phyloP scores from a whole-genome alignment of 73 alveolate species.

The Paraurostyla sp. region DNA sequence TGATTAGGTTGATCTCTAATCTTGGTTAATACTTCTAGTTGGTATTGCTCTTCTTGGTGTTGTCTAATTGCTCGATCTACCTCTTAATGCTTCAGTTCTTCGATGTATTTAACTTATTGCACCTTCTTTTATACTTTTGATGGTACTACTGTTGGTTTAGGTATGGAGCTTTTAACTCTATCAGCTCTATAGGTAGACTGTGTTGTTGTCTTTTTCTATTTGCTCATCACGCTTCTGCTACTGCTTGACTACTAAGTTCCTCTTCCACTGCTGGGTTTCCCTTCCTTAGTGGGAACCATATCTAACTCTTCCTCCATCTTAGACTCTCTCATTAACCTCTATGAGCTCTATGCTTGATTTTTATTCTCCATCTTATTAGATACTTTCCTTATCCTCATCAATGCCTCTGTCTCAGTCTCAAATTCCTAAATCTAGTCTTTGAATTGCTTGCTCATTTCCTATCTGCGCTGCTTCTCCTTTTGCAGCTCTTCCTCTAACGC shows the following conservation, averaged over 20 bases:
- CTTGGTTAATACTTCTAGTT: neutral
- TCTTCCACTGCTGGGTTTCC: slow-evolving; percentile 18
- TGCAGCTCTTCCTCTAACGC: slow-evolving; percentile 40
- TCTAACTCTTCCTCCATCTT: slow-evolving; percentile 37
- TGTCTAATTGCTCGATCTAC: neutral
- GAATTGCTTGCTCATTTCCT: slow-evolving; percentile 6
- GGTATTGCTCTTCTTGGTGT: slow-evolving; percentile 15
- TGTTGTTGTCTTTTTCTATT: neutral
- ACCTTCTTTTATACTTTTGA: neutral
- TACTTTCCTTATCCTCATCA: neutral
- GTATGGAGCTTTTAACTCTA: slow-evolving; percentile 22
- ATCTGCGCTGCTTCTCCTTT: slow-evolving; percentile 12
- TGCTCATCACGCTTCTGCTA: neutral
- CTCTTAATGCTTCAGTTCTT: slow-evolving; percentile 22
- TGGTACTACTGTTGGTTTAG: neutral
- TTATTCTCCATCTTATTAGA: neutral
- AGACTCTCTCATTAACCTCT: neutral
- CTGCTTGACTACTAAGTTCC: neutral
- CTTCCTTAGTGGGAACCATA: slow-evolving; percentile 51
- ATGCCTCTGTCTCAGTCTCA: slow-evolving; percentile 17
- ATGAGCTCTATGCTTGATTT: neutral
- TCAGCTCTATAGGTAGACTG: neutral
- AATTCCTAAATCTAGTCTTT: slow-evolving; percentile 40
- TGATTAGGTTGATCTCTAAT: slow-evolving; percentile 65
- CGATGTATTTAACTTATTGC: neutral